phyloP scores from a whole-genome alignment of 352 stramenopile species.

The Pythium guiyangense region DNA sequence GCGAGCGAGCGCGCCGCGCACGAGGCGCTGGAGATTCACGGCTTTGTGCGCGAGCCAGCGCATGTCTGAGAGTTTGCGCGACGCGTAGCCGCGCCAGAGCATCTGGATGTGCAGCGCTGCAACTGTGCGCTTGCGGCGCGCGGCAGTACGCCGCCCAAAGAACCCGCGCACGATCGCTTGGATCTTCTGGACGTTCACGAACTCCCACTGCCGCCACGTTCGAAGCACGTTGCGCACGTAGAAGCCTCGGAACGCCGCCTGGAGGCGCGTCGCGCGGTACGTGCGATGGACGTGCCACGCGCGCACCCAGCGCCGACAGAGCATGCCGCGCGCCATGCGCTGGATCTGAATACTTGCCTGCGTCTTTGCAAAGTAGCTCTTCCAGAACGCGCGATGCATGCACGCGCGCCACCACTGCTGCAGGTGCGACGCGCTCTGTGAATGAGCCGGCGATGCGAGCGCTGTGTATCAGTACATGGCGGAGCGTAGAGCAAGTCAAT shows the following conservation, averaged over 20 bases:
- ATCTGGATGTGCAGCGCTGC: conserved; percentile 56
- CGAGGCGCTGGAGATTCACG: conserved; percentile 47
- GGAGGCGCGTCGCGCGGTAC: conserved; percentile 42
- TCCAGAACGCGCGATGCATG: conserved; percentile 38
- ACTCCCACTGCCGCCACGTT: conserved; percentile 55
- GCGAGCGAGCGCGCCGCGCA: conserved; percentile 40
- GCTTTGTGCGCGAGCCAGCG: conserved; percentile 42
- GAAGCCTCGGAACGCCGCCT: conserved; percentile 53
- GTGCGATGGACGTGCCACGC: conserved; percentile 57
- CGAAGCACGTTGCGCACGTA: conserved; percentile 39
- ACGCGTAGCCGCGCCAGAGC: conserved; percentile 48
- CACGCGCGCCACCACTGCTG: conserved; percentile 59
- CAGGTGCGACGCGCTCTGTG: conserved; percentile 32
- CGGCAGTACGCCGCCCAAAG: conserved; percentile 20
- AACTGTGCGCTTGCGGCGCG: conserved; percentile 15
- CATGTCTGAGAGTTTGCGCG: conserved; percentile 42
- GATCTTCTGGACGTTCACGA: conserved; percentile 51
- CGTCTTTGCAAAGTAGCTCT: conserved; percentile 33
- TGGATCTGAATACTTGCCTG: conserved; percentile 49
- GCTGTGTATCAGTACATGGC: not conserved
- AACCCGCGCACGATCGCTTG: conserved; percentile 57
- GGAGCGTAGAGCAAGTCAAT: not conserved
- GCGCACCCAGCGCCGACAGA: conserved; percentile 40
- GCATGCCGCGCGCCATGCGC: conserved; percentile 39
- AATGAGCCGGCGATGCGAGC: not conserved